Percentiles rank a stretch among this genome's conserved stretches.
These are phyloP conservation scores for Anthracocystis walkeri DNA, from an alignment of 1,284 basidiomycete genomes.

Conservation along the genomic window DNA sequence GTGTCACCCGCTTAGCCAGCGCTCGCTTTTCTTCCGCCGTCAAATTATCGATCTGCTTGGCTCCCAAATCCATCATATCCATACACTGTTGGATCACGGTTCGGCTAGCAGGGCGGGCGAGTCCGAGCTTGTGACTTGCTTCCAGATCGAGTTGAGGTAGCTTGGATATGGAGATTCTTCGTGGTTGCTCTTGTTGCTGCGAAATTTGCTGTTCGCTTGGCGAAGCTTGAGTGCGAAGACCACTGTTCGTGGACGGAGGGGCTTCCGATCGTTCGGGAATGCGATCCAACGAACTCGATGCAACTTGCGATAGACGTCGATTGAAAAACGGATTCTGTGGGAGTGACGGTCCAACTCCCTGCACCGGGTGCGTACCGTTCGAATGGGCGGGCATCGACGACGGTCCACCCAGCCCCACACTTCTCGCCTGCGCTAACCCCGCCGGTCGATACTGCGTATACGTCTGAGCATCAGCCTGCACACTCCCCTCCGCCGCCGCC, in stretches of 20 bases:
- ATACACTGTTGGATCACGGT: conserved; percentile 41
- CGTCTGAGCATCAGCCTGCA: conserved; percentile 15
- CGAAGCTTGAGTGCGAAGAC: background rate
- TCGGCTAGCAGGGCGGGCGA: conserved; percentile 25
- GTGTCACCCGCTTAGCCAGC: conserved; percentile 26
- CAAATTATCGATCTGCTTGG: conserved; percentile 24
- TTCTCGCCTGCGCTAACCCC: conserved; percentile 1
- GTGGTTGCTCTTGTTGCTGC: conserved; percentile 12
- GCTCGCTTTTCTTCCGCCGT: conserved; percentile 13
- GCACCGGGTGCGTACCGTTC: background rate
- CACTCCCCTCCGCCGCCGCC: background rate
- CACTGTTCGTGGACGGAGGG: background rate
- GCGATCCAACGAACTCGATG: background rate
- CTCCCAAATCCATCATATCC: conserved; percentile 45
- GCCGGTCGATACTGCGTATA: conserved; percentile 10
- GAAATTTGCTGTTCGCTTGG: background rate
- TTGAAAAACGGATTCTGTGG: background rate
- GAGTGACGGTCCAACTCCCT: background rate
- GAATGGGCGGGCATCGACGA: background rate
- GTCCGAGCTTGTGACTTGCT: conserved; percentile 17
- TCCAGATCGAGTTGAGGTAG: conserved; percentile 31
- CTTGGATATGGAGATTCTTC: background rate
- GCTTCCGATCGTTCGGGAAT: background rate
- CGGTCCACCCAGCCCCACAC: background rate
- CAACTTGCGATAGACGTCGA: background rate